Percentiles rank a stretch among this genome's conserved stretches.
phyloP scores from a whole-genome alignment of 257 asterid species.

The Voacanga thouarsii region DNA sequence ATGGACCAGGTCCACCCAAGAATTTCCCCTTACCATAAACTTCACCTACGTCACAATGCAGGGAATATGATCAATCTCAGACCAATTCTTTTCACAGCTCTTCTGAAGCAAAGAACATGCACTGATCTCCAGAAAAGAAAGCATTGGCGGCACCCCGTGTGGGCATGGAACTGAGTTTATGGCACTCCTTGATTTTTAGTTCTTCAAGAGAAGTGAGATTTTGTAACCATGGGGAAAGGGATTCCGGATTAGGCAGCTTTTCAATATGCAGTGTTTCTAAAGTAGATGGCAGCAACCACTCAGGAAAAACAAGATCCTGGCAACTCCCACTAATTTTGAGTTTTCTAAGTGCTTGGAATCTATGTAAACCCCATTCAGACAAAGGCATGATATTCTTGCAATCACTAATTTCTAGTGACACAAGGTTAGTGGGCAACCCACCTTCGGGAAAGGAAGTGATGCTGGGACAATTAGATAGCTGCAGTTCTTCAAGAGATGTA shows the following conservation, averaged over 20 bases:
- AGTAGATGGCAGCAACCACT: constrained; percentile 47
- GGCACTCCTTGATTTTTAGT: constrained; percentile 43
- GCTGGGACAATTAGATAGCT: constrained; percentile 37
- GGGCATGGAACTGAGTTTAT: constrained; percentile 34
- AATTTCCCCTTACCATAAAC: not conserved
- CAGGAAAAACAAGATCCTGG: constrained; percentile 33
- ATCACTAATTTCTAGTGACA: constrained; percentile 36
- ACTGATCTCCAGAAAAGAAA: constrained; percentile 45
- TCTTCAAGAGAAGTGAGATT: constrained; percentile 48
- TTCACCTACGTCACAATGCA: constrained; percentile 43
- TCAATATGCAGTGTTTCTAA: constrained; percentile 39
- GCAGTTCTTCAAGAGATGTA: constrained; percentile 42
- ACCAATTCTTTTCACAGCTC: constrained; percentile 31
- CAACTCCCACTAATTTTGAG: constrained; percentile 39
- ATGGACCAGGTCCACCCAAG: no score
- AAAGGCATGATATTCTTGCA: constrained; percentile 35
- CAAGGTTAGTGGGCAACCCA: constrained; percentile 41
- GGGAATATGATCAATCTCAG: constrained; percentile 48
- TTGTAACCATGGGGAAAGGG: constrained; percentile 51
- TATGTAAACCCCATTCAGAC: constrained; percentile 46
- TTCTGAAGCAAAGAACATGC: constrained; percentile 37
- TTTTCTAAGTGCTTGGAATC: constrained; percentile 42
- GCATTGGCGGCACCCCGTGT: constrained; percentile 42
- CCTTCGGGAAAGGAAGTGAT: constrained; percentile 37
- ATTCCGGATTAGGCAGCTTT: constrained; percentile 28